Percentiles rank a stretch among this genome's conserved stretches.
phyloP scores from a whole-genome alignment of 78 protist species.

The Protostelium mycophagum region DNA sequence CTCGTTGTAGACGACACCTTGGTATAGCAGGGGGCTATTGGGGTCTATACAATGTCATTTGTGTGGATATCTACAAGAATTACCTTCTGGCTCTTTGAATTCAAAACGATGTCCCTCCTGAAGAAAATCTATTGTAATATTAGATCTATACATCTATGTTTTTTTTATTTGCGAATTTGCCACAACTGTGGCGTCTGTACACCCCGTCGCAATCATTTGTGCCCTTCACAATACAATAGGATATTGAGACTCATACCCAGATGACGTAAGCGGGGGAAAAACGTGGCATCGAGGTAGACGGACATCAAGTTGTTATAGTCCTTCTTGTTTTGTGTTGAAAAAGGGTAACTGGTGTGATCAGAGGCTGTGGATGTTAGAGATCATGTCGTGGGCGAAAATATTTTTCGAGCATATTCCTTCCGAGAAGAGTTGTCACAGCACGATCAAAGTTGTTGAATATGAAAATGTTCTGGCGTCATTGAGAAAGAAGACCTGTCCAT shows the following conservation, averaged over 20 bases:
- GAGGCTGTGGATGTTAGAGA: slow-evolving; percentile 7
- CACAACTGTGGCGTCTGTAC: no score
- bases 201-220: no score
- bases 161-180: not conserved
- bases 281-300: slow-evolving; percentile 83
- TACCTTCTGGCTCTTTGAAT: slow-evolving; percentile 14
- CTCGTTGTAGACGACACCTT: slow-evolving; percentile 90
- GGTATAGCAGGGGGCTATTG: slow-evolving; percentile 25
- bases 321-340: slow-evolving; percentile 73
- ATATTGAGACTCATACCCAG: not conserved
- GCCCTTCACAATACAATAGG: not conserved
- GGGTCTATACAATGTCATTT: not conserved
- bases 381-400: not conserved
- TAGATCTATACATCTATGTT: not conserved
- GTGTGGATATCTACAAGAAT: not conserved
- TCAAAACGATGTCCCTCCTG: slow-evolving; percentile 92
- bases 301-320: slow-evolving; percentile 73
- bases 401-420: not conserved
- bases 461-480: not conserved
- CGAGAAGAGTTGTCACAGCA: not conserved
- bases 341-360: slow-evolving; percentile 86
- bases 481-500: slow-evolving; percentile 18
- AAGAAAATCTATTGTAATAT: slow-evolving; percentile 53
- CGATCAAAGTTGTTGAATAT: not conserved
- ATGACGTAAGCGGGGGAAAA: slow-evolving; percentile 62